Conservation (phyloP, 768 basidiomycete species). For the Agrocybe chaxingu region DNA sequence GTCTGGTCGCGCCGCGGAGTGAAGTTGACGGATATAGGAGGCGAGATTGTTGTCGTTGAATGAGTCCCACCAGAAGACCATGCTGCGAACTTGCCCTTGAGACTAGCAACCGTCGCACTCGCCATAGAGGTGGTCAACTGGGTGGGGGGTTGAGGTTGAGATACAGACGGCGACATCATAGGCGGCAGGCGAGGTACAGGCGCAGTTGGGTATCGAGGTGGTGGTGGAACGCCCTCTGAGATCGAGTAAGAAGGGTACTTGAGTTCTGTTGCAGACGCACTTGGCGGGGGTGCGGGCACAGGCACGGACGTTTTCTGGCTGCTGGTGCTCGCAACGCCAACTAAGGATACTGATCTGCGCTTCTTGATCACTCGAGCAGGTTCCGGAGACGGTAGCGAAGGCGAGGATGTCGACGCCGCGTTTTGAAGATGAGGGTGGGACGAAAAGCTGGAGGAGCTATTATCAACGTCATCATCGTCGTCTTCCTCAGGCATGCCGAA, state of each 20-base stretch:
- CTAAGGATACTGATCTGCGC: conserved; percentile 11
- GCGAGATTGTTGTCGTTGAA: conserved; percentile 2
- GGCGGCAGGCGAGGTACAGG: conserved; percentile 13
- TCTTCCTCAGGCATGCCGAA: conserved; percentile 66
- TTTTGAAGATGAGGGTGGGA: neutral
- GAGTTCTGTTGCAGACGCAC: conserved; percentile 26
- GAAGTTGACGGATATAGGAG: conserved; percentile 6
- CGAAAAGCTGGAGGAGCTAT: neutral
- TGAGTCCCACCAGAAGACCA: conserved; percentile 33
- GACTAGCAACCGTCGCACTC: conserved; percentile 20
- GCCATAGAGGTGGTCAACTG: conserved; percentile 19
- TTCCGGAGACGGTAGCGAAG: neutral
- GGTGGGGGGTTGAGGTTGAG: conserved; percentile 5
- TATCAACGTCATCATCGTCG: conserved; percentile 20
- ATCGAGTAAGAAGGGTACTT: conserved; percentile 30
- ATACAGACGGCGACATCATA: conserved; percentile 5
- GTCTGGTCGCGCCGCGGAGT: conserved; percentile 16
- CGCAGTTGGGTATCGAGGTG: conserved; percentile 18
- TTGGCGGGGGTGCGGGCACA: conserved; percentile 17
- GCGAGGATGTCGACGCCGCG: too few species aligned
- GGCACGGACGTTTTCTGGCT: conserved; percentile 6
- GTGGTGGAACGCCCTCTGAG: conserved; percentile 28
- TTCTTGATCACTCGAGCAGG: neutral
- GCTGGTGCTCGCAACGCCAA: too few species aligned
- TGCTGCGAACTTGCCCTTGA: conserved; percentile 46